Percentiles rank a stretch among this genome's conserved stretches.
phyloP scores from a whole-genome alignment of 306 rosid species.

The Vigna nakashimae region DNA sequence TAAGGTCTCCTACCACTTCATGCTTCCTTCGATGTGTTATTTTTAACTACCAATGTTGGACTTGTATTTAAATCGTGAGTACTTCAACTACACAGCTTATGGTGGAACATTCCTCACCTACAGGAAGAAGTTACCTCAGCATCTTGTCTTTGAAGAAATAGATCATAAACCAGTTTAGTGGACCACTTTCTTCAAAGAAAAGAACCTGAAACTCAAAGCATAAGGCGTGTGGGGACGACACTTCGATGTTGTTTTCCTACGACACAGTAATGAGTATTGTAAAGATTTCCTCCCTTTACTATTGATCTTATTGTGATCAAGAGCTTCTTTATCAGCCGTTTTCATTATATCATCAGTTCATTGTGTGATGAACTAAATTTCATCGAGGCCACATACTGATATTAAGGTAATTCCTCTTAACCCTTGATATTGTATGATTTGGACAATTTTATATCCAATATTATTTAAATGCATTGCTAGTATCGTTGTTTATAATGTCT shows the following conservation, averaged over 20 bases:
- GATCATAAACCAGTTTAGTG: neutral
- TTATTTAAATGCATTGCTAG: neutral
- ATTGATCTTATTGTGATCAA: neutral
- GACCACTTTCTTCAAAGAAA: neutral
- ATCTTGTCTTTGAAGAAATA: neutral
- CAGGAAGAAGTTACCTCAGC: slow-evolving; percentile 6
- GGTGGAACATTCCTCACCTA: slow-evolving; percentile 22
- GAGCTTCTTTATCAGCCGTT: neutral
- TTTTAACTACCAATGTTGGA: too few relatives aligned
- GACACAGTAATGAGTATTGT: neutral
- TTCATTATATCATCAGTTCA: neutral
- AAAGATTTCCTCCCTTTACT: slow-evolving; percentile 1
- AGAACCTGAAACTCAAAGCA: neutral
- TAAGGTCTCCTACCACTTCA: too few relatives aligned
- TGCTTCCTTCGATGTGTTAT: too few relatives aligned
- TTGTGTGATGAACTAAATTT: neutral
- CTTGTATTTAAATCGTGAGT: too few relatives aligned
- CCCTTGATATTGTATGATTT: neutral
- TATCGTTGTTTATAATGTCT: neutral
- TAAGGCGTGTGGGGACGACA: neutral
- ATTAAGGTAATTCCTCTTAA: neutral
- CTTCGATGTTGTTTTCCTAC: neutral
- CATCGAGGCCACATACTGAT: neutral
- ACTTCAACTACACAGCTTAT: neutral
- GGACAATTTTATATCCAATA: neutral